phyloP scores from a whole-genome alignment of 352 stramenopile species.

The Globisporangium solare region DNA sequence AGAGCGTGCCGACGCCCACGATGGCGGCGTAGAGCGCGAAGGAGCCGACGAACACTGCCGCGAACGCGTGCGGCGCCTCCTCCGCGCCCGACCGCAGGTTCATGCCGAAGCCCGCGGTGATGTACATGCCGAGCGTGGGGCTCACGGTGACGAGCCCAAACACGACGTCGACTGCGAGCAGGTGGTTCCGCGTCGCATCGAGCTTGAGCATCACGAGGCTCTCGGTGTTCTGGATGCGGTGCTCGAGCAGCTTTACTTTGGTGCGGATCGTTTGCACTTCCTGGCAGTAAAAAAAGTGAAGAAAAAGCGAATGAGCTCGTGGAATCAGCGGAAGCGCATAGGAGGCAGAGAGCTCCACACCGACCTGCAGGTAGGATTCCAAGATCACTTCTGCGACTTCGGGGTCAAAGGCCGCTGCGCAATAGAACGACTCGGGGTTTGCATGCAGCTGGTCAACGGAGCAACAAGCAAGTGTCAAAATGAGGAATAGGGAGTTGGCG shows the following conservation, averaged over 20 bases:
- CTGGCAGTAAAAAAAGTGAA: conserved; percentile 11
- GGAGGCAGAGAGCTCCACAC: not conserved
- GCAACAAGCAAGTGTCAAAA: not conserved
- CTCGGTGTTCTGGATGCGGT: conserved; percentile 55
- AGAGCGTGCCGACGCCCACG: conserved; percentile 14
- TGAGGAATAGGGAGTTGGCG: no score
- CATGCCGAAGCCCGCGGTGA: conserved; percentile 62
- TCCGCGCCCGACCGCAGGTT: conserved; percentile 42
- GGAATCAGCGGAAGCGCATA: not conserved
- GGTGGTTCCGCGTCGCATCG: conserved; percentile 61
- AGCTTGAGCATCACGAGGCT: conserved; percentile 66
- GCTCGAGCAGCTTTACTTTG: conserved; percentile 52
- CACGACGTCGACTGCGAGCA: conserved; percentile 52
- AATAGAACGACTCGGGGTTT: conserved; percentile 1
- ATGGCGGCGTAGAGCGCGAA: conserved; percentile 25
- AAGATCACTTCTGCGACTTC: conserved; percentile 10
- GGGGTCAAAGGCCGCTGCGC: conserved; percentile 4
- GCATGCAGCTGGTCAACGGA: conserved; percentile 16
- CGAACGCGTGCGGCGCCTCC: conserved; percentile 25
- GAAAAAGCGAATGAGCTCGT: no score
- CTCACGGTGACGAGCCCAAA: conserved; percentile 58
- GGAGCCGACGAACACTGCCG: conserved; percentile 29
- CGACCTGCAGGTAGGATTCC: conserved; percentile 12
- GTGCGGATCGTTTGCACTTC: conserved; percentile 60
- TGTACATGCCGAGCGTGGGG: conserved; percentile 50